Evolutionary conservation across 2,329 filamentous ascomycete genomes (phyloP), one percentile per base, ranked within the genome.

Genomic region (Didymella segeticola): DNA sequence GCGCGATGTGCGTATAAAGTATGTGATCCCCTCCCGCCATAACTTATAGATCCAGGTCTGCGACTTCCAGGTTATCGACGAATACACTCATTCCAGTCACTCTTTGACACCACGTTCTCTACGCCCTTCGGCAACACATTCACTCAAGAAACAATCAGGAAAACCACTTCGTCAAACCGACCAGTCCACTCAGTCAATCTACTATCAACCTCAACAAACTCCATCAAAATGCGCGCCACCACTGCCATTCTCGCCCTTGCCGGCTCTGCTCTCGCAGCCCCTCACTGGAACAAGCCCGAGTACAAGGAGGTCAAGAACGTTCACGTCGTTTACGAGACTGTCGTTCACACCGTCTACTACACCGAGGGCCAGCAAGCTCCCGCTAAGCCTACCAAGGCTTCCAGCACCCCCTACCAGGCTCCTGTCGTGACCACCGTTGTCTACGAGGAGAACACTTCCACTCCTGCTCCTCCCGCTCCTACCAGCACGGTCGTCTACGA

Each of bases 31-130:
- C 59, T 63, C 55, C 47, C 42, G 37, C 56, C 43, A 52, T 56
- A 46, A 53, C 48, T 43, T 53, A 49, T 46, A 37, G 49, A 60
- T 58, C 47, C 66, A 70, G 67, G 67, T 70, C 65, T 71, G 68
- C 64, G 68, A 71, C 67, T 70, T 68, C 66, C 65, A 70, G 67
- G 64, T 68, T 67, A 60, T 65, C 62, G 53, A 56, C 53, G 48
- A 56, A 48, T 52, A 56, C 65, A 62, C 63, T 68, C 63, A 54
- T 60, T 61, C 54, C 53, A 59, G 66, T 71, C 67, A 68, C 54
- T 68, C 60, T 63, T 63, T 70, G 63, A 67, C 60, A 62, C 36
- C 63, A 69, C 67, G 57, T 55, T 70, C 67, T 47, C 67, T 70
- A 67, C 62, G 62, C 64, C 66, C 60, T 63, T 62, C 61, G 66